These are phyloP conservation scores for Mycena leptocephala DNA, from an alignment of 768 basidiomycete genomes.

Conservation along the genomic window DNA sequence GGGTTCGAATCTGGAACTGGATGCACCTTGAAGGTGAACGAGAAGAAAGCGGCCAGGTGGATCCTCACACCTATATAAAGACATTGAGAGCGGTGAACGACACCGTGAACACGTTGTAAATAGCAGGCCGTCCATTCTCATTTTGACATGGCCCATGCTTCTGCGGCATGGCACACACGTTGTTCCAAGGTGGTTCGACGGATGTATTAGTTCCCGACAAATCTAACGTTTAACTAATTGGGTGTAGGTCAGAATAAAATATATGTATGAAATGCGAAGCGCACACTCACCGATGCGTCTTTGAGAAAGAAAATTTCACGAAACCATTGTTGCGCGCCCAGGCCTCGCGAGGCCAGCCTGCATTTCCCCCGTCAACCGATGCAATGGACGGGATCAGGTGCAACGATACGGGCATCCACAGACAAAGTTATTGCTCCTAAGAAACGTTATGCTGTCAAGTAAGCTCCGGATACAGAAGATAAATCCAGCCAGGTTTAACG, in stretches of 20 bases:
- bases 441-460: neutral
- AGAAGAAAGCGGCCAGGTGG: slow-evolving; percentile 9
- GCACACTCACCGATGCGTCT: slow-evolving; percentile 1
- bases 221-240: neutral
- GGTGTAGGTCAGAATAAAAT: slow-evolving; percentile 12
- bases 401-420: slow-evolving; percentile 1
- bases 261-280: slow-evolving; percentile 1
- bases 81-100: slow-evolving; percentile 8
- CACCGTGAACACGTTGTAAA: slow-evolving; percentile 13
- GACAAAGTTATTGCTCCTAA: neutral
- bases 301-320: slow-evolving; percentile 4
- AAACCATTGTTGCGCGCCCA: slow-evolving; percentile 1
- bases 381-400: slow-evolving; percentile 1
- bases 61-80: slow-evolving; percentile 6
- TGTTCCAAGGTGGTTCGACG: slow-evolving; percentile 4
- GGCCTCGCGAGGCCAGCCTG: neutral
- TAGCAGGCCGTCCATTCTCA: neutral
- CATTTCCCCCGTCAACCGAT: slow-evolving; percentile 3
- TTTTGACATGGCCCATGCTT: neutral
- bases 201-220: neutral
- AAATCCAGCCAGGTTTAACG: slow-evolving; percentile 4
- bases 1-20: slow-evolving; percentile 3
- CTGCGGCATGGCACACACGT: slow-evolving; percentile 4
- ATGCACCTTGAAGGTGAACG: slow-evolving; percentile 1
- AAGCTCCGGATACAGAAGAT: neutral